Evolutionary conservation across 2,329 filamentous ascomycete genomes (phyloP).

Genomic region (Fusarium sp.): DNA sequence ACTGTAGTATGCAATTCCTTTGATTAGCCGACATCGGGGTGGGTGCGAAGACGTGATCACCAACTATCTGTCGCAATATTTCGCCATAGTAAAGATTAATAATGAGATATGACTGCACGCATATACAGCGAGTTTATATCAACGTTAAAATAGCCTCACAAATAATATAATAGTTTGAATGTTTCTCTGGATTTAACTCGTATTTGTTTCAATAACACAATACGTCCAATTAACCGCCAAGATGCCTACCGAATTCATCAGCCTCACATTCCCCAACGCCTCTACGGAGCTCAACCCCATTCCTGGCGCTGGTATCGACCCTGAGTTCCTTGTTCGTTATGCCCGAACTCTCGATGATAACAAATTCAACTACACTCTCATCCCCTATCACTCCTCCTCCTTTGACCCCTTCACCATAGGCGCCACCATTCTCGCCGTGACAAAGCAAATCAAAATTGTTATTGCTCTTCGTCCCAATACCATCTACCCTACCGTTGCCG

Average conservation of each 20-base stretch:
- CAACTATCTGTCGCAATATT: conserved; percentile 42
- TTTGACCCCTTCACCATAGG: conserved; percentile 62
- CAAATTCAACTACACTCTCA: conserved; percentile 70
- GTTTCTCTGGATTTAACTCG: background rate
- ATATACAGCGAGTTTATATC: conserved; percentile 1
- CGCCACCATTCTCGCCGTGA: conserved; percentile 66
- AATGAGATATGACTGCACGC: conserved; percentile 25
- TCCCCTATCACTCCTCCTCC: conserved; percentile 66
- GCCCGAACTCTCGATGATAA: conserved; percentile 68
- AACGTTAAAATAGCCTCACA: background rate
- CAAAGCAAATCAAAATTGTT: conserved; percentile 70
- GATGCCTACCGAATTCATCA: conserved; percentile 66
- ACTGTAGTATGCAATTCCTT: too few species aligned
- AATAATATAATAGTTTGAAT: background rate
- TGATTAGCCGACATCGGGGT: conserved; percentile 39
- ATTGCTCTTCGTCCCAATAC: conserved; percentile 70
- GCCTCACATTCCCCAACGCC: conserved; percentile 65
- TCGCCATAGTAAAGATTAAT: conserved; percentile 43
- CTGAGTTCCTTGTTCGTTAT: conserved; percentile 66
- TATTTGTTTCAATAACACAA: background rate
- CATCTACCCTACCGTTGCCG: conserved; percentile 70
- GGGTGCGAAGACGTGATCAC: conserved; percentile 42
- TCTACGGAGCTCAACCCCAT: conserved; percentile 67
- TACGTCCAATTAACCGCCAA: conserved; percentile 4
- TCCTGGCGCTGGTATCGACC: conserved; percentile 62